Evolutionary conservation across 202 grass and related monocot genomes (phyloP).

Genomic region (Setaria italica): DNA sequence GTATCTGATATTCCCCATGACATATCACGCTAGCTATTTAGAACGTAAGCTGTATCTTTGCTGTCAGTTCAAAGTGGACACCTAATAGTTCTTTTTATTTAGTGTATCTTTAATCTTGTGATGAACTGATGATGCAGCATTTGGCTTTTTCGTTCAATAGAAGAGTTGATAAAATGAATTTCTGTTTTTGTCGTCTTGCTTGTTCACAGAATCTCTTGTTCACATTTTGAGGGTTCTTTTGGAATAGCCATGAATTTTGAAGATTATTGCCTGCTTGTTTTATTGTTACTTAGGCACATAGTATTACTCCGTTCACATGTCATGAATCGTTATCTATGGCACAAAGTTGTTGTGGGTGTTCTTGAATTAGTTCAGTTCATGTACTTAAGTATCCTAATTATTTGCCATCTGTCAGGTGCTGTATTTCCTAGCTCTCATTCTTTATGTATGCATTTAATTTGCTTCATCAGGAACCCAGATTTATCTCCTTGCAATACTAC

Average conservation of each 20-base stretch:
- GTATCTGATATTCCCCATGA: constrained; percentile 12
- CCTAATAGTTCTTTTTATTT: constrained; percentile 9
- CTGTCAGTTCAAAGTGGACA: not conserved
- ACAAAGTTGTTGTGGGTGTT: not conserved
- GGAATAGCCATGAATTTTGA: not conserved
- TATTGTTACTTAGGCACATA: not conserved
- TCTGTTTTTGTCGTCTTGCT: constrained; percentile 8
- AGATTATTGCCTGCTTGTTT: not conserved
- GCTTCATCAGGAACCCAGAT: not conserved
- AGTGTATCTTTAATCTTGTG: not conserved
- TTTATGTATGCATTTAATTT: not conserved
- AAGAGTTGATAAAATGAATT: not conserved
- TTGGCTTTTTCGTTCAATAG: not conserved
- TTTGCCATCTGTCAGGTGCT: not conserved
- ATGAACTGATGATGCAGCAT: constrained; percentile 5
- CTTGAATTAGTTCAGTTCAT: not conserved
- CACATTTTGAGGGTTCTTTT: not conserved
- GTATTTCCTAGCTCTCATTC: not conserved
- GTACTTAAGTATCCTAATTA: not conserved
- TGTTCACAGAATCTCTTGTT: not conserved
- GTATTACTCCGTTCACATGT: not conserved
- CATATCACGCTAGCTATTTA: not conserved
- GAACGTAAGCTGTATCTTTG: not conserved
- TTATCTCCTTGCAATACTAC: not conserved
- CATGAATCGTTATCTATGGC: not conserved